A percentile compares a stretch with the other conserved stretches of the same genome.
phyloP scores from a whole-genome alignment of 2,329 filamentous ascomycete species.

The Keithomyces neogunnii region DNA sequence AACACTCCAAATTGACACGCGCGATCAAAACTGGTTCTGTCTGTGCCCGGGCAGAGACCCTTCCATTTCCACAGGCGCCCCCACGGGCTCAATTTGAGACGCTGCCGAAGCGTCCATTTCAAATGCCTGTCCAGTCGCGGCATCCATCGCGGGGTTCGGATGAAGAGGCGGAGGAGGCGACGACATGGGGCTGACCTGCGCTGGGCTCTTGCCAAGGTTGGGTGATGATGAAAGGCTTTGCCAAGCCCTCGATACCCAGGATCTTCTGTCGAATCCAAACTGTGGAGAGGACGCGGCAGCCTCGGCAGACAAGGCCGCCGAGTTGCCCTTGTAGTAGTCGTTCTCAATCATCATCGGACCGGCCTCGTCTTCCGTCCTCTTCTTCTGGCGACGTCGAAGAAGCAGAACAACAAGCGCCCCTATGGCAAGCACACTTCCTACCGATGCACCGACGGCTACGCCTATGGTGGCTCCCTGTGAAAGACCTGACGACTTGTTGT shows the following conservation, averaged over 20 bases:
- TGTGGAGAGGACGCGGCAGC: slow-evolving; percentile 11
- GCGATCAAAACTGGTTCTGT: not conserved
- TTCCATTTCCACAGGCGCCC: slow-evolving; percentile 7
- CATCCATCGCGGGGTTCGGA: not conserved
- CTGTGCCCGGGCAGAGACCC: slow-evolving; percentile 4
- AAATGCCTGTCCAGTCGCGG: slow-evolving; percentile 1
- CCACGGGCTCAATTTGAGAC: not conserved
- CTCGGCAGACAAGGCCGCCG: slow-evolving; percentile 13
- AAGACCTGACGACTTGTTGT: slow-evolving; percentile 13
- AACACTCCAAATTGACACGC: not conserved
- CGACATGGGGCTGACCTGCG: not conserved
- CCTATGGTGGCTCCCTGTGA: slow-evolving; percentile 29
- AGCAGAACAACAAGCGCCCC: slow-evolving; percentile 15
- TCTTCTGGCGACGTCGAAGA: slow-evolving; percentile 18
- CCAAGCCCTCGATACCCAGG: slow-evolving; percentile 6
- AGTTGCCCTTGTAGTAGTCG: slow-evolving; percentile 10
- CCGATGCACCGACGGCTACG: slow-evolving; percentile 28
- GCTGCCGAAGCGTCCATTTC: slow-evolving; percentile 11
- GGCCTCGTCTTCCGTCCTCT: slow-evolving; percentile 18
- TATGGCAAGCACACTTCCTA: slow-evolving; percentile 19
- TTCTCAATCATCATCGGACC: slow-evolving; percentile 20
- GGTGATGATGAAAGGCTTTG: not conserved
- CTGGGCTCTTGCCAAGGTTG: not conserved
- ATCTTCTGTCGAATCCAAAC: slow-evolving; percentile 9
- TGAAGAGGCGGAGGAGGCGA: not conserved